phyloP scores from a whole-genome alignment of 164 flowering plant genomes.

The Cinnamomum chago region DNA sequence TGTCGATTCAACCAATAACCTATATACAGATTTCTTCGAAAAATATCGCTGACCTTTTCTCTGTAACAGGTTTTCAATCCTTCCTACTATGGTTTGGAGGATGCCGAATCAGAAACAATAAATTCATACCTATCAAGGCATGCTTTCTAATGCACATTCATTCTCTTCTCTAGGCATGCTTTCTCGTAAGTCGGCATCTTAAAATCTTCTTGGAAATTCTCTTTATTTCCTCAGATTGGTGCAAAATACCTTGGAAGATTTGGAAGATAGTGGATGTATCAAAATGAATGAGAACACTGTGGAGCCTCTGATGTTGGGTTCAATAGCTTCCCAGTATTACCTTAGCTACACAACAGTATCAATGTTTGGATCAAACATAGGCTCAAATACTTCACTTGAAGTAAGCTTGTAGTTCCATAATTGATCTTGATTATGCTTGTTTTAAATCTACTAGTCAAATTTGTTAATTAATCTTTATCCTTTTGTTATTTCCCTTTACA shows the following conservation, averaged over 20 bases:
- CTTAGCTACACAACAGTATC: conserved; percentile 90
- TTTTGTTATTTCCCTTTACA: not conserved
- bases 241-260: conserved; percentile 84
- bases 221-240: conserved; percentile 50
- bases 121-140: conserved; percentile 74
- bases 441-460: not conserved
- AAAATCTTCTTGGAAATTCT: not conserved
- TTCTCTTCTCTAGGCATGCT: not conserved
- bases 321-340: conserved; percentile 95
- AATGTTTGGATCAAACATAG: conserved; percentile 94
- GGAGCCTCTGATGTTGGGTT: conserved; percentile 80
- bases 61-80: conserved; percentile 78
- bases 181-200: not conserved
- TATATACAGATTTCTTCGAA: not conserved
- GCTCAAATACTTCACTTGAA: conserved; percentile 84
- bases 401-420: conserved; percentile 32
- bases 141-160: conserved; percentile 2
- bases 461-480: not conserved
- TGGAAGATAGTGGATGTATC: conserved; percentile 95
- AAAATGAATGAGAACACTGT: conserved; percentile 72
- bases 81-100: conserved; percentile 86
- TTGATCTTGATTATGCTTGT: not conserved
- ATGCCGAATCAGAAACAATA: conserved; percentile 50
- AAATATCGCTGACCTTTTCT: not conserved
- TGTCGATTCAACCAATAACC: not conserved